Evolutionary conservation across 306 rosid species (phyloP), one percentile per base, ranked within the genome.

Genomic region (Lathyrus aphaca): DNA sequence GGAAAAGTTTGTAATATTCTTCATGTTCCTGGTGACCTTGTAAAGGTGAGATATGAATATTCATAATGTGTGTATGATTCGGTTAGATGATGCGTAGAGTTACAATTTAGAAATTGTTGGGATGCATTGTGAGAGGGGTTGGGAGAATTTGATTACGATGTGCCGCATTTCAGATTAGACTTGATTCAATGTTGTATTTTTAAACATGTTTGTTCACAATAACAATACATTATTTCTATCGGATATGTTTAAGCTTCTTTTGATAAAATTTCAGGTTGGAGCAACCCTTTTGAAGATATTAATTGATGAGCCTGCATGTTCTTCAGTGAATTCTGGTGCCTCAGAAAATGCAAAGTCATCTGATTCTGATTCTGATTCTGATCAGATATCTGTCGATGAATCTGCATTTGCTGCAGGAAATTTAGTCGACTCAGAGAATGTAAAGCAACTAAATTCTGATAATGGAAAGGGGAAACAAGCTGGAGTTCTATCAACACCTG

Each of bases 21-120:
- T 32, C 74, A 70, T 23, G 71, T 64, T 83, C 99, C 99, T 1
- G 95, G 99, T 60, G 89, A 94, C 73, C 86, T 94, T 74, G 90
- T 94, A 35, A 94, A 88, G 97, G 99, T 88, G 35, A 77, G 87
- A 64, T 58, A 66, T 37, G 23, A 38, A 21, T 37, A 42, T 15
- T 32, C 19, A 1, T 23, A 23, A 15, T 75, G 49, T 54, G 60
- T 69, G 64, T 63, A n/a, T 69, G 11, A 8, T 44, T 73, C 49
- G 16, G 40, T 56, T 9, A 12, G 49, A 51, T 15, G 32, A 61
- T 66, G 68, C 64, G 27, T 35, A 0, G 12, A 17, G 11, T 63
- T 19, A 2, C 51, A 44, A 45, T 27, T 30, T 66, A 37, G 10
- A 42, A 58, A 10, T 35, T 74, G 66, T 32, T 57, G 38, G 38